Conservation (phyloP, 768 basidiomycete genomes). For the Psilocybe subaeruginosa region DNA sequence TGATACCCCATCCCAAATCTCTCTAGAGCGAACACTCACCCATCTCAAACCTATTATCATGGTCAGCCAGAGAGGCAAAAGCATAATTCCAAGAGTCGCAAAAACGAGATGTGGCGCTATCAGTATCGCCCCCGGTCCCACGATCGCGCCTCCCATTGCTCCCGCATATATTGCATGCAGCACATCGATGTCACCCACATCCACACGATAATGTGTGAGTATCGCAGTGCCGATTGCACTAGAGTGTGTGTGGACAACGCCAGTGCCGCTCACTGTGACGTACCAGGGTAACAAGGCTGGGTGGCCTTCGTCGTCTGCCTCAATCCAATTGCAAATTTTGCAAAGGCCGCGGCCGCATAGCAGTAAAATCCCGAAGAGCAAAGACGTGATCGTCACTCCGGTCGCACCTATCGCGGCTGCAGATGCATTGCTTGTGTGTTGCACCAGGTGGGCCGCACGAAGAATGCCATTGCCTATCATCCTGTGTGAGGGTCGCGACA, state of each 20-base stretch:
- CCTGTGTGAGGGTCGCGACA: not conserved
- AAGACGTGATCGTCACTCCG: slow-evolving; percentile 15
- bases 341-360: not conserved
- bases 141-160: slow-evolving; percentile 25
- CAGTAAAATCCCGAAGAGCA: slow-evolving; percentile 11
- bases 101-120: slow-evolving; percentile 11
- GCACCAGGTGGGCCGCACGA: slow-evolving; percentile 14
- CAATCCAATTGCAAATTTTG: not conserved
- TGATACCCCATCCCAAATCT: slow-evolving; percentile 18
- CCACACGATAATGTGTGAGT: slow-evolving; percentile 17
- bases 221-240: slow-evolving; percentile 24
- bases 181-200: slow-evolving; percentile 24
- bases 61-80: slow-evolving; percentile 23
- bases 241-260: slow-evolving; percentile 15
- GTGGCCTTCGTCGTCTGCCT: slow-evolving; percentile 2
- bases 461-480: slow-evolving; percentile 26
- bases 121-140: slow-evolving; percentile 18
- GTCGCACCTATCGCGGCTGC: slow-evolving; percentile 27
- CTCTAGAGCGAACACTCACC: slow-evolving; percentile 19
- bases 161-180: slow-evolving; percentile 28
- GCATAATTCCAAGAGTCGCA: slow-evolving; percentile 13
- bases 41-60: slow-evolving; percentile 25
- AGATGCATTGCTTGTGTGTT: slow-evolving; percentile 18
- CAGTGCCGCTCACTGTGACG: slow-evolving; percentile 6
- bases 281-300: slow-evolving; percentile 12